Evolutionary conservation across 495 filamentous ascomycete genomes (phyloP), one percentile per base, ranked within the genome.

Genomic region (Penicillium nucicola): DNA sequence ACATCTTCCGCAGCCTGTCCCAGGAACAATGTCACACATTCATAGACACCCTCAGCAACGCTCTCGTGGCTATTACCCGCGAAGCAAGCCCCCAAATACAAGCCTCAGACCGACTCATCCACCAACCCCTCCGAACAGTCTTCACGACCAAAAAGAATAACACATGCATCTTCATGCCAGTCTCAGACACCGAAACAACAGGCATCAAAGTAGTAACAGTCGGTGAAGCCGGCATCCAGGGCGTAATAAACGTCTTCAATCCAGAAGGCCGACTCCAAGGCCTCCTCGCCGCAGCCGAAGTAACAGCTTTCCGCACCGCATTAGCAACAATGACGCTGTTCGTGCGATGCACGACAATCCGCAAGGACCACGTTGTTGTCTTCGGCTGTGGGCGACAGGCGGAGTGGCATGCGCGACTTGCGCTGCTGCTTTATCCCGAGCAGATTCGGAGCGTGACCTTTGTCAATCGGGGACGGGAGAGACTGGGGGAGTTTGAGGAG

Each of bases 261-360:
- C 73, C 79, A 8, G 58, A 78, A 7, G 92, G 93, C 48, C 69
- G 74, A 6, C 83, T 92, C 1, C 72, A 85, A 12, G 93, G 88
- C 17, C 78, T 97, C 43, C 70, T 98, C 34, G 86, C 90, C 60
- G 93, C 93, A 19, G 81, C 84, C 52, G 88, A 91, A 45, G 68
- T 97, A 9, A 97, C 93, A 2, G 92, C 90, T 5, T 98, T 97
- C 70, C 88, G 93, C 56, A 97, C 93, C 2, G 93, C 93, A 0
- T 78, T 97, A 9, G 86, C 88, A 2, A 82, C 86, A 11, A 84
- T 90, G 64, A 80, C 95, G 1, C 75, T 96, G 2, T 78, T 78
- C 34, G 82, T 82, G 30, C 84, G 92, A 17, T 69, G 72, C 33
- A 60, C 70, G 9, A 40, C 53, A 1, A 34, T 70, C 1, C 38